These are phyloP conservation scores for Beauveria sp. DNA, from an alignment of 2,329 filamentous ascomycete genomes.

Conservation along the genomic window DNA sequence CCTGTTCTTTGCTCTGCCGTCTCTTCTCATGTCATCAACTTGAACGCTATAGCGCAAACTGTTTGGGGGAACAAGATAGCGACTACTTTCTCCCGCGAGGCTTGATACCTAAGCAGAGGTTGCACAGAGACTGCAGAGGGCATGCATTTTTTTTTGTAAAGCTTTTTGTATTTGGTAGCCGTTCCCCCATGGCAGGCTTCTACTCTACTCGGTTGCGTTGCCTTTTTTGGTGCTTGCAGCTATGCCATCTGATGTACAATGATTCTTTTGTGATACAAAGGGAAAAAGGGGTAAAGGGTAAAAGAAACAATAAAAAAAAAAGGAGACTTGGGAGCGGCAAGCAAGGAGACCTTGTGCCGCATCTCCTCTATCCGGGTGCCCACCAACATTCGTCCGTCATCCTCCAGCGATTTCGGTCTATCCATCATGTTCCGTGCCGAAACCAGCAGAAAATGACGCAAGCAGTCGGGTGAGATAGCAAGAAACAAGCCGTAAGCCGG, in stretches of 20 bases:
- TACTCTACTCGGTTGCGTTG: neutral
- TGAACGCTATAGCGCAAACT: too few relatives aligned
- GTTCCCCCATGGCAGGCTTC: neutral
- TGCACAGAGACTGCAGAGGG: neutral
- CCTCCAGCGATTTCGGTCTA: neutral
- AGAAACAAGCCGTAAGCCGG: neutral
- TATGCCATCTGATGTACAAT: slow-evolving; percentile 10
- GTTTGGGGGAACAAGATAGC: too few relatives aligned
- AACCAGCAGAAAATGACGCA: slow-evolving; percentile 13
- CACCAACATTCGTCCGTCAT: neutral
- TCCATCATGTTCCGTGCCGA: neutral
- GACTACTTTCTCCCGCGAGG: too few relatives aligned
- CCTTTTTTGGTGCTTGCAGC: slow-evolving; percentile 2
- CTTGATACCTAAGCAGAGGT: too few relatives aligned
- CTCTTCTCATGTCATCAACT: too few relatives aligned
- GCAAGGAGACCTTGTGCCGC: neutral
- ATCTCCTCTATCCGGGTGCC: neutral
- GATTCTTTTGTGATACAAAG: slow-evolving; percentile 8
- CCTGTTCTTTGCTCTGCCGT: too few relatives aligned
- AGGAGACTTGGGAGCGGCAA: neutral
- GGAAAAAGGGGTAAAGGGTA: neutral
- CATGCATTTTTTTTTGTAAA: neutral
- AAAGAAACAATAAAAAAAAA: neutral
- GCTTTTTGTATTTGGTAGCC: slow-evolving; percentile 3
- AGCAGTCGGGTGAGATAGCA: neutral